Base-by-base conservation (phyloP, 805 yeast genomes). In the Geotrichum ghanense region DNA sequence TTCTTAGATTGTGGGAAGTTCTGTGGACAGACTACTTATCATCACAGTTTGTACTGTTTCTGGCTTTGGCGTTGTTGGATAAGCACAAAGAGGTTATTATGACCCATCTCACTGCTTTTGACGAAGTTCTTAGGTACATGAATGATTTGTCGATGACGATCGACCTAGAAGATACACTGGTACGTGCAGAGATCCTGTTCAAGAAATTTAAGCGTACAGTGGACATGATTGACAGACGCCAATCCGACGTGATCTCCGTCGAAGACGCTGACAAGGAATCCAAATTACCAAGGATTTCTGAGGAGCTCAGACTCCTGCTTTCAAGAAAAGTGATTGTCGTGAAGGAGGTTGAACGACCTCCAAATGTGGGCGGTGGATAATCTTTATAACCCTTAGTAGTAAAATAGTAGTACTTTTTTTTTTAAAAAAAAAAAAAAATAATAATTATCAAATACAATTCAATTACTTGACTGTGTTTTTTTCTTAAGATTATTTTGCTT, bases 91-190 rank as follows among this genome's bases (percentile, higher is more conserved):
- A 79, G 42, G 79, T 84, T 37, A 84, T 90, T 24, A 77, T 81
- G 51, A 76, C 79, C 37, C 83, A 86, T 56, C 69, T 92, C 50
- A 69, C 69, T 25, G 78, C 80, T 51, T 90, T 92, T 65, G 97
- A 92, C 60, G 95, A 90, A 61, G 89, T 92, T 22, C 73, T 92
- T 57, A 87, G 84, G 66, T 92, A 83, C 61, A 83, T 90, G 77
- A 92, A 92, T 65, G 97, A 90, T 56, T 71, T 92, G 49, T 79
- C 86, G 44, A 82, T 82, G 70, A 74, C 79, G 2, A 69, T 87
- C 68, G 79, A 85, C 48, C 67, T 88, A 55, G 77, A 83, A 42
- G 94, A 85, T 53, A 67, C 88, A 41, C 70, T 90, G 45, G 78
- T 84, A n/a, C 71, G 96, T 39, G 81, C 94, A 3, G 97, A 92